Evolutionary conservation across 768 basidiomycete genomes (phyloP).

Genomic region (Amanita phalloides): DNA sequence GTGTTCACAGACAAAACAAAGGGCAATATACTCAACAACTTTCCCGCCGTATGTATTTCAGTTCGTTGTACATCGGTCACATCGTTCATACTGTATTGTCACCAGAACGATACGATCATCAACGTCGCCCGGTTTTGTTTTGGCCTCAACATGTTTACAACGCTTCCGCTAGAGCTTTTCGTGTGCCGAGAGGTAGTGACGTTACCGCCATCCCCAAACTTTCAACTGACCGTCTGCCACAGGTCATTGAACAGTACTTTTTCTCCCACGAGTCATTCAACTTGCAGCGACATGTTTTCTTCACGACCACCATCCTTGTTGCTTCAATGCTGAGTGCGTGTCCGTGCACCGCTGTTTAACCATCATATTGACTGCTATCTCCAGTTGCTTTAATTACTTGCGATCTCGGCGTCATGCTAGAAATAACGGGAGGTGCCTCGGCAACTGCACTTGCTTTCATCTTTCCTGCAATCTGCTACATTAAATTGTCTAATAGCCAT

Average conservation of each 20-base stretch:
- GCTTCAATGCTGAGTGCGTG: slow-evolving; percentile 70
- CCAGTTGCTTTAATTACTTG: slow-evolving; percentile 89
- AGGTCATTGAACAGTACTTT: slow-evolving; percentile 96
- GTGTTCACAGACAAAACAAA: slow-evolving; percentile 87
- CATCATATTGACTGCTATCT: slow-evolving; percentile 3
- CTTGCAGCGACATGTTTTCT: slow-evolving; percentile 76
- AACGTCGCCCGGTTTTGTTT: slow-evolving; percentile 93
- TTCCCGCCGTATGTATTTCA: slow-evolving; percentile 47
- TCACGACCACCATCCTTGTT: slow-evolving; percentile 79
- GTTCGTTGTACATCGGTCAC: background rate
- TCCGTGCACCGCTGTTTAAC: background rate
- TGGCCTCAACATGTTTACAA: slow-evolving; percentile 97
- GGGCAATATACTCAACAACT: slow-evolving; percentile 98
- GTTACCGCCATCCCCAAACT: background rate
- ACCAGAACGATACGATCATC: slow-evolving; percentile 76
- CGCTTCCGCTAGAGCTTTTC: slow-evolving; percentile 90
- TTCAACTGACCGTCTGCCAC: background rate
- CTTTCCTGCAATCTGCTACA: slow-evolving; percentile 80
- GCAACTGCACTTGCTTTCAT: slow-evolving; percentile 90
- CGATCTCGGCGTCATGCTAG: slow-evolving; percentile 96
- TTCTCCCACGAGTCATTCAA: slow-evolving; percentile 83
- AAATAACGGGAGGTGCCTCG: slow-evolving; percentile 95
- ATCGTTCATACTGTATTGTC: background rate
- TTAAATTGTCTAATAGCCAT: slow-evolving; percentile 52
- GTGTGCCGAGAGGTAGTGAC: slow-evolving; percentile 83